Evolutionary conservation across 2,329 filamentous ascomycete species (phyloP).

Genomic region (Claviceps pusilla): DNA sequence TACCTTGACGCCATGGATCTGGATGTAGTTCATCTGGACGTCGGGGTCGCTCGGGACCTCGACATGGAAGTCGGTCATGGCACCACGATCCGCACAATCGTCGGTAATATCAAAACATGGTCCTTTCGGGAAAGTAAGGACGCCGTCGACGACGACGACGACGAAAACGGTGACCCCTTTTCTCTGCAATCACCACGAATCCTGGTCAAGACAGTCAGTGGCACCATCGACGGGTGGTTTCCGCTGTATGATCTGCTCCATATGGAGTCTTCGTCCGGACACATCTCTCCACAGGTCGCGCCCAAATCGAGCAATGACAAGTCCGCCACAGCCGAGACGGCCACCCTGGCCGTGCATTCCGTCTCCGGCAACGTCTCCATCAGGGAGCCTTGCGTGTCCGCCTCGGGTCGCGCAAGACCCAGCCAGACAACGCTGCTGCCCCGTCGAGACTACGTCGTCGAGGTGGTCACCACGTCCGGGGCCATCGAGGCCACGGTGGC

Average conservation of each 20-base stretch:
- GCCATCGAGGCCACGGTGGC: conserved; percentile 19
- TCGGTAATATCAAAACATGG: no score
- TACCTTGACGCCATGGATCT: no score
- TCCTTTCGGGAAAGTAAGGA: no score
- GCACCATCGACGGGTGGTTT: conserved; percentile 32
- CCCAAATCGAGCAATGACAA: not conserved
- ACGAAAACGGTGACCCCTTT: no score
- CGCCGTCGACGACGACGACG: no score
- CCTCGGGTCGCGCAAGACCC: no score
- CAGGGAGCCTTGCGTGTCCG: not conserved
- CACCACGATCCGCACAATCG: no score
- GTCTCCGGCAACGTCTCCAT: not conserved
- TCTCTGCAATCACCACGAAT: conserved; percentile 10
- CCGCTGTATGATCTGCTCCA: conserved; percentile 34
- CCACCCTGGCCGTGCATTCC: not conserved
- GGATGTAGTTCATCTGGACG: no score
- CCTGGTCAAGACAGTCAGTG: conserved; percentile 27
- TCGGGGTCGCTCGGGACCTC: no score
- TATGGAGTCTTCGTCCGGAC: conserved; percentile 29
- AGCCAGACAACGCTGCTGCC: not conserved
- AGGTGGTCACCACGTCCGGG: not conserved
- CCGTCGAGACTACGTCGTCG: not conserved
- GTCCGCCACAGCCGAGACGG: no score
- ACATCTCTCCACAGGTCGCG: conserved; percentile 12
- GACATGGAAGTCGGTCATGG: no score